Evolutionary conservation across 2,329 filamentous ascomycete species (phyloP), one percentile per base, ranked within the genome.

Genomic region (Orbilia oligospora): DNA sequence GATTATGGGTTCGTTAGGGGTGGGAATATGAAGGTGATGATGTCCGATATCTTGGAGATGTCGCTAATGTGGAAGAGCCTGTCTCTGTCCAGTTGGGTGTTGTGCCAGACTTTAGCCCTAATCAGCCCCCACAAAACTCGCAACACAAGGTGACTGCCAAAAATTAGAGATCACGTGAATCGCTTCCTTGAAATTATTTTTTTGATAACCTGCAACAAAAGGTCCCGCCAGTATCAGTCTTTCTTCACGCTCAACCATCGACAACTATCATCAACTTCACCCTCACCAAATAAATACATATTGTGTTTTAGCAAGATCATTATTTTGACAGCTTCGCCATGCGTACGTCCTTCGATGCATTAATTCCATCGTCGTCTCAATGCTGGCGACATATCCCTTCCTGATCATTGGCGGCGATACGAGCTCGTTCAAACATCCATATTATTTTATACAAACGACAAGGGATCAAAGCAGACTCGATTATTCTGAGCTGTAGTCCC

Each of bases 301-400:
- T 67, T 72, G 63, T 48, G 20, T 49, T 67, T 65, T 61, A 61
- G 56, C 56, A 56, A 78, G 76, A 79, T 79, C 70, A 65, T 66
- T 61, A 75, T 75, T 75, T 75, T 79, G 71, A 75, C 61, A 79
- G 70, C 69, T 73, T 75, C 70, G 76, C 76, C 76, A 79, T 79
- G 76, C 76, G 76, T 79, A 79, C 76, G 76, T 79, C 76, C 76
- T 78, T 79, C 58, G 76, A 79, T 79, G 76, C 76, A 79, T 79
- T 79, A 65, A 38, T 79, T 72, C 75, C 75, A 55, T 53, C 61
- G 75, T 63, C 68, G 68, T 78, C 75, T 72, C 75, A 72, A 69
- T 71, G 63, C 75, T 64, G 22, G 71, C 75, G 61, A 56, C 53
- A 51, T 18, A 58, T 67, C 44, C 68, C 63, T 51, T 68, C 75